phyloP scores from a whole-genome alignment of 2,329 filamentous ascomycete genomes.

The Iodosphaeria phyllophila region DNA sequence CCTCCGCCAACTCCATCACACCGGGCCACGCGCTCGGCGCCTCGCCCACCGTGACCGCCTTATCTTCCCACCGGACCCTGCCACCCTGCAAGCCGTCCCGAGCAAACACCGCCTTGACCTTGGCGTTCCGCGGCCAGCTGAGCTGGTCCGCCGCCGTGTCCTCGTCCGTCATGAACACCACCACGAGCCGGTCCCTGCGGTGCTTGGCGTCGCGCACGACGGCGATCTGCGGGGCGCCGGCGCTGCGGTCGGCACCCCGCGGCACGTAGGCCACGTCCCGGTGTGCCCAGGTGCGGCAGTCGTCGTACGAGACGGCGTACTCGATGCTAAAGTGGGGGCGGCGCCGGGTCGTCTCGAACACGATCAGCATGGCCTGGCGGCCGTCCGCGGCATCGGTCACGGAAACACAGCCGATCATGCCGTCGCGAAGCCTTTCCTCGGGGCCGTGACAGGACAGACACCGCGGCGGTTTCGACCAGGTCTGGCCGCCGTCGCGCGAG shows the following conservation, averaged over 20 bases:
- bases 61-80: constrained; percentile 15
- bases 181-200: constrained; percentile 18
- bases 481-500: constrained; percentile 21
- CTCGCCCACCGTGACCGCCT: constrained; percentile 11
- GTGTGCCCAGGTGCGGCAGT: constrained; percentile 19
- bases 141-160: constrained; percentile 15
- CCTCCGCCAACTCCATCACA: constrained; percentile 10
- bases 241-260: constrained; percentile 18
- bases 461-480: constrained; percentile 21
- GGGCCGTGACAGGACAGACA: constrained; percentile 18
- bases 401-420: constrained; percentile 23
- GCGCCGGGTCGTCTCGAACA: constrained; percentile 26
- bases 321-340: constrained; percentile 21
- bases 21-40: constrained; percentile 19
- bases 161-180: constrained; percentile 28
- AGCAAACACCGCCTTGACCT: constrained; percentile 21
- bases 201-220: no score
- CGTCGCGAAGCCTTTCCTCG: constrained; percentile 19
- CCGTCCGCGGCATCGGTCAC: constrained; percentile 10
- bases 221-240: constrained; percentile 26
- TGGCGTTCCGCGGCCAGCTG: constrained; percentile 19
- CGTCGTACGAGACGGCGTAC: constrained; percentile 24
- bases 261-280: constrained; percentile 22
- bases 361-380: constrained; percentile 20
- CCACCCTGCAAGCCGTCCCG: constrained; percentile 15